A percentile compares a stretch with the other conserved stretches of the same genome.
These are phyloP conservation scores for Epichloe coenophiala DNA, from an alignment of 2,329 filamentous ascomycete genomes.

Conservation along the genomic window DNA sequence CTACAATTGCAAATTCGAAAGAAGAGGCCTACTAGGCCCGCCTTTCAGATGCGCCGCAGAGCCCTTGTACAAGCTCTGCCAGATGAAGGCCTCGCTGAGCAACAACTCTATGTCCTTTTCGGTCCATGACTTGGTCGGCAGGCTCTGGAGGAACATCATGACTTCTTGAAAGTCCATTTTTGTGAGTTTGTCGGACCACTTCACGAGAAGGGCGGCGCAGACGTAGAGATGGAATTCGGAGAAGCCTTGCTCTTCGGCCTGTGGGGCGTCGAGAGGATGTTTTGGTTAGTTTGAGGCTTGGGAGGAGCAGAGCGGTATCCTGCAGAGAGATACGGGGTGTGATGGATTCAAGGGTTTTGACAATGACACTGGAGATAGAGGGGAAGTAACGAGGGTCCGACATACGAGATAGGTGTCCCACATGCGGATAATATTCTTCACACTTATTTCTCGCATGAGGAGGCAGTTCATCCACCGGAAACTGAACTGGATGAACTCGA, in stretches of 20 bases:
- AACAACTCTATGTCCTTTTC: constrained; percentile 96
- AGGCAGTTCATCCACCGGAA: constrained; percentile 99
- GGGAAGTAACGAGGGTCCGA: constrained; percentile 5
- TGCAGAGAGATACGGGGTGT: neutral
- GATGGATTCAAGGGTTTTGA: neutral
- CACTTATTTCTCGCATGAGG: constrained; percentile 92
- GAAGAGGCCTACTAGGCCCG: constrained; percentile 22
- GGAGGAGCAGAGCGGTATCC: neutral
- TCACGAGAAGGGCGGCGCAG: constrained; percentile 92
- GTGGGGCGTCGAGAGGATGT: neutral
- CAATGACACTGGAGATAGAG: neutral
- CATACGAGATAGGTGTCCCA: constrained; percentile 97
- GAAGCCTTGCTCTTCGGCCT: constrained; percentile 98
- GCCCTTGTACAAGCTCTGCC: constrained; percentile 94
- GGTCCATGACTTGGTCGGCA: constrained; percentile 88
- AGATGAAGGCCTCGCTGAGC: constrained; percentile 93
- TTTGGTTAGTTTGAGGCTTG: neutral
- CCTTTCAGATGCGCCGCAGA: constrained; percentile 76
- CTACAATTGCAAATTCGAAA: constrained; percentile 25
- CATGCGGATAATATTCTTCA: constrained; percentile 95
- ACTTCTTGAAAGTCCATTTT: constrained; percentile 98
- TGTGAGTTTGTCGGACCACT: constrained; percentile 89
- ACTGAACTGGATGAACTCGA: constrained; percentile 98
- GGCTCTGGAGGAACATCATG: constrained; percentile 97
- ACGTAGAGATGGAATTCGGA: constrained; percentile 98